Evolutionary conservation across 345 rosid genomes (phyloP), one percentile per base, ranked within the genome.

Genomic region (Rubroshorea leprosula): DNA sequence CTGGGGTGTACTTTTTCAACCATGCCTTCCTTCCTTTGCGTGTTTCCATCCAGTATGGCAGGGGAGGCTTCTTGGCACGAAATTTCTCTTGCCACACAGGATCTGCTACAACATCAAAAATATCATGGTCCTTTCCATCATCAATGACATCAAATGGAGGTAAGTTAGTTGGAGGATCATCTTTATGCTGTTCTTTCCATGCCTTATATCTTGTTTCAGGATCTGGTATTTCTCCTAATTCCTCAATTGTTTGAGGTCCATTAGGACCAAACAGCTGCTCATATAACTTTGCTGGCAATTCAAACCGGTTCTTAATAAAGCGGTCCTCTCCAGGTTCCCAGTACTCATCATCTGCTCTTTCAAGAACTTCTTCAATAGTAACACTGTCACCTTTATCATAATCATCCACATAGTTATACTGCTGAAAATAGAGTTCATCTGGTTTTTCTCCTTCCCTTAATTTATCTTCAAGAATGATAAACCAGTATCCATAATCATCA

Each of bases 261-360:
- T 89, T 92, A 2, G 96, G 96, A 46, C 98, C 98, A 78, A 89
- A 92, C 57, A 87, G 49, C 69, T 85, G 80, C 78, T 92, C 96
- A 60, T 89, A 92, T 16, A 92, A 72, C 72, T 92, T 92, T 46
- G 98, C 93, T 23, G 95, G 98, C 66, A 86, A 73, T 71, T 89
- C 88, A 44, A 76, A 78, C 8, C 95, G 93, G 70, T 83, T 69
- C 51, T 92, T 86, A 10, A 92, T 71, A 58, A 76, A 86, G 24
- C 80, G 70, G 55, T 92, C 96, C 74, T 92, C 98, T 20, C 96
- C 98, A 61, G 96, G 96, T 74, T 92, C 98, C 96, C 96, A 92
- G 63, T 92, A 92, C 55, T 92, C 93, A 70, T 92, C 98, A 63
- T 83, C 82, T 53, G 95, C 84, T 74, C 61, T 89, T 72, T 84